Base-by-base conservation (phyloP, 2,329 filamentous ascomycete genomes). In the Trichoderma koningiopsis region DNA sequence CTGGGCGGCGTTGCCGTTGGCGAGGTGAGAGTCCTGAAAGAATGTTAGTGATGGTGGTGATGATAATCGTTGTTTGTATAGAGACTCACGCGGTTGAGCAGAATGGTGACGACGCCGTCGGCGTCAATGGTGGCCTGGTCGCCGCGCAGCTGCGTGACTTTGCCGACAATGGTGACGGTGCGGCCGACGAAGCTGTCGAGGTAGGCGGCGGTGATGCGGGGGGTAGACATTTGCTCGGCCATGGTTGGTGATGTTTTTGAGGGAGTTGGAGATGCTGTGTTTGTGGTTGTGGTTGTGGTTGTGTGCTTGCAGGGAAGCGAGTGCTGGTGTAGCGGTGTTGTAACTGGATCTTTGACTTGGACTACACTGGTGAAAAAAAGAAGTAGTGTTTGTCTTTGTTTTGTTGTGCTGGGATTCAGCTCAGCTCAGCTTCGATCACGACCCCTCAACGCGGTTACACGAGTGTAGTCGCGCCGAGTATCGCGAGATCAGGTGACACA, bases 151-250 rank as follows among this genome's bases (percentile, higher is more conserved):
- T 96, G 90, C 4, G 88, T 87, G 58, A 98, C 94, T 75, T 91
- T 94, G 75, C 96, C 96, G 5, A 97, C 86, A 68, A 98, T 85
- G 75, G 94, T 94, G 72, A 98, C 92, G 71, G 92, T 92, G 73
- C 88, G 87, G 73, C 85, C 85, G 73, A 89, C 85, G 82, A 94
- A 97, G 76, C 86, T 85, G 77, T 93, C 88, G 69, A 98, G 91
- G 81, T 95, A 92, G 52, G 86, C 83, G 65, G 92, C 91, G 59
- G 92, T 93, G 79, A 97, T 89, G 79, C 96, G 94, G 35, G 96
- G 95, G 60, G 93, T 88, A 31, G 86, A 85, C 70, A 83, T 89
- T 75, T 90, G 83, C 77, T 94, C 80, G 16, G 80, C 86, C 92
- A 95, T 95, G 72, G 4, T 53, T 53, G 19, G 2, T 47, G 31